Percentiles rank a stretch among this genome's conserved stretches.
Evolutionary conservation across 768 basidiomycete species (phyloP).

Genomic region (Tremella yokohamensis): DNA sequence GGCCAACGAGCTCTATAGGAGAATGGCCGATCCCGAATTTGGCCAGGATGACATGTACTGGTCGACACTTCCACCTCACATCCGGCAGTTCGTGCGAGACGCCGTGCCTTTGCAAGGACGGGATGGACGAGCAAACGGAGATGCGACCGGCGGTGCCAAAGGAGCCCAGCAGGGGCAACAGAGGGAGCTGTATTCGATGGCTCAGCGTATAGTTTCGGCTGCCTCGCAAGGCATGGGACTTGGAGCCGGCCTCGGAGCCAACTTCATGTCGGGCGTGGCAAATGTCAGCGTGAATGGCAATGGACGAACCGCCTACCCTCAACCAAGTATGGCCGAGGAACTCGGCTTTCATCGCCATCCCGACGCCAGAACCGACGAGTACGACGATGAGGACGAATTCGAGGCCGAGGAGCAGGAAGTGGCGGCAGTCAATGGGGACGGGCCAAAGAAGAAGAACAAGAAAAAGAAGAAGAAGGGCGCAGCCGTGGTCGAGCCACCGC

Average conservation of each 20-base stretch:
- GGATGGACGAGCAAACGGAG: slow-evolving; percentile 27
- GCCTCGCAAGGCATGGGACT: slow-evolving; percentile 48
- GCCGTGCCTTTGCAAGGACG: slow-evolving; percentile 53
- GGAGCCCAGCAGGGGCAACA: slow-evolving; percentile 50
- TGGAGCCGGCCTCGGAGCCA: slow-evolving; percentile 52
- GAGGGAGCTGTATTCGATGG: slow-evolving; percentile 65
- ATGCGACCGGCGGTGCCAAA: neutral
- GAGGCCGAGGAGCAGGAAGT: slow-evolving; percentile 39
- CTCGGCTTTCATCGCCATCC: slow-evolving; percentile 50
- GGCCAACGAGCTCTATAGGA: slow-evolving; percentile 63
- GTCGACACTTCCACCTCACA: slow-evolving; percentile 65
- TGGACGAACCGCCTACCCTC: slow-evolving; percentile 19
- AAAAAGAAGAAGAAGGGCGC: slow-evolving; percentile 56
- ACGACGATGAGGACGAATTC: slow-evolving; percentile 39
- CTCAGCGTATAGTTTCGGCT: slow-evolving; percentile 59
- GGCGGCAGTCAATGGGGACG: slow-evolving; percentile 32
- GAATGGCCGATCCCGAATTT: slow-evolving; percentile 55
- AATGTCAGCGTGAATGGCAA: slow-evolving; percentile 5
- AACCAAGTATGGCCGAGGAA: slow-evolving; percentile 35
- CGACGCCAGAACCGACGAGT: slow-evolving; percentile 36
- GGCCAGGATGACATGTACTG: slow-evolving; percentile 65
- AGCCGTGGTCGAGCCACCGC: slow-evolving; percentile 27
- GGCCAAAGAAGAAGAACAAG: slow-evolving; percentile 56
- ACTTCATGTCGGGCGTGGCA: slow-evolving; percentile 49
- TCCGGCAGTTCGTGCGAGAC: slow-evolving; percentile 65